Conservation (phyloP, 1,284 basidiomycete genomes). For the Pseudozyma pruni region DNA sequence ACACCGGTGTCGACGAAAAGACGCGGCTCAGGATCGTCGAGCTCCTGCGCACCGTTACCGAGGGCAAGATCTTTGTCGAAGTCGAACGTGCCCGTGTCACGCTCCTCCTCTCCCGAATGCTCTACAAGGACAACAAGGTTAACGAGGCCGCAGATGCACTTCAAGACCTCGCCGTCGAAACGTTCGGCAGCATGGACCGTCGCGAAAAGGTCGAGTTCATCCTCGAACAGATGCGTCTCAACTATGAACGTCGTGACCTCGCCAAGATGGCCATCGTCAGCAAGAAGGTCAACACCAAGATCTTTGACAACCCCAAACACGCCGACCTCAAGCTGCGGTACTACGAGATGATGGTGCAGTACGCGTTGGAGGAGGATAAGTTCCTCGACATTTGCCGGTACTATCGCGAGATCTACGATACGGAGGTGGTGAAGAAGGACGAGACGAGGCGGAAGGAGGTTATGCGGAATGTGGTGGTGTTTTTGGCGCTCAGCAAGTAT, state of each 20-base stretch:
- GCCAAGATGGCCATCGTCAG: conserved; percentile 88
- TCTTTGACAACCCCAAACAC: conserved; percentile 83
- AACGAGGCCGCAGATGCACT: conserved; percentile 70
- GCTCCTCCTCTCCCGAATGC: conserved; percentile 57
- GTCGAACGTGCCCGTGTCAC: conserved; percentile 89
- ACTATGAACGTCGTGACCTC: conserved; percentile 81
- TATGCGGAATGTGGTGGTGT: conserved; percentile 84
- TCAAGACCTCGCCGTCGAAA: conserved; percentile 96
- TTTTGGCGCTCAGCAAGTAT: conserved; percentile 89
- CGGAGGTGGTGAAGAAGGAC: conserved; percentile 84
- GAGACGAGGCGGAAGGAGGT: conserved; percentile 54
- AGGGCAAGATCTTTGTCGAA: conserved; percentile 99
- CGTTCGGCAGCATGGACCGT: conserved; percentile 97
- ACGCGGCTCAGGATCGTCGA: conserved; percentile 70
- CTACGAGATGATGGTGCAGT: conserved; percentile 95
- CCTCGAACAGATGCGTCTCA: conserved; percentile 96
- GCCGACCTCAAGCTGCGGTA: conserved; percentile 95
- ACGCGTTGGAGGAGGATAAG: conserved; percentile 82
- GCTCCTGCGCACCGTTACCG: conserved; percentile 88
- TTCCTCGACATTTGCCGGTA: conserved; percentile 95
- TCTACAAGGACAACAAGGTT: conserved; percentile 56
- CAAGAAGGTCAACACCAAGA: conserved; percentile 89
- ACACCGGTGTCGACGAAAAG: conserved; percentile 49
- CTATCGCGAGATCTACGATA: conserved; percentile 96
- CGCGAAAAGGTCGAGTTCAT: conserved; percentile 98